Base-by-base conservation (phyloP, 768 basidiomycete species). In the Mycena maculata region DNA sequence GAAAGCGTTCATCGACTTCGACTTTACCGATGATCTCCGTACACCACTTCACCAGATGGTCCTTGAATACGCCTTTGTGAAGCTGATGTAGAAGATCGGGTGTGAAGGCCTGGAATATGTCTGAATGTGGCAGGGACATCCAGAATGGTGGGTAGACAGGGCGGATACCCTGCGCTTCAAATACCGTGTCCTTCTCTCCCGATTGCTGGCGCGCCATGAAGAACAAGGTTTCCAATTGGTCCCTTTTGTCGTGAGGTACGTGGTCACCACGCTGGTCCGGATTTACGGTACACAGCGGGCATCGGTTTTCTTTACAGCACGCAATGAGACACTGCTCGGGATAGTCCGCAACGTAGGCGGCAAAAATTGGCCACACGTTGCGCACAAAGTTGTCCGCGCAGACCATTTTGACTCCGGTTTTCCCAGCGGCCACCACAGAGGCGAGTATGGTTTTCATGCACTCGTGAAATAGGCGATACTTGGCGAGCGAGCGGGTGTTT, bases 31-130 rank as follows among this genome's bases (percentile, higher is more conserved):
- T 41, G 5, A 74, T 71, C 62, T 45, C 38, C 1, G 74, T 70
- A 11, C 69, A 70, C 84, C 83, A 86, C 2, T 66, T 73, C 0
- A 80, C 72, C 0, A 83, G 55, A 58, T 85, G 83, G 54, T 84
- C 80, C 48, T 82, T 82, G 76, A 86, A 83, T 12, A 85, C 64
- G 0, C 85, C 84, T 56, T 86, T 83, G 71, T 85, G 81, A 0
- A 86, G 71, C 68, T 86, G 84, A 68, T 87, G 85, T 10, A 87
- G 77, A 20, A 85, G 52, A 67, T 86, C 81, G 0, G 84, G 84
- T 0, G 81, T 83, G 25, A 86, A 73, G 27, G 65, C 75, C 0
- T 38, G 1, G 71, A 81, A 83, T 36, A 86, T 86, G 62, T 85
- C 62, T 60, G 71, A 70, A 61, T 81, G 77, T 0, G 82, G 82